A percentile compares a stretch with the other conserved stretches of the same genome.
These are phyloP conservation scores for Daldinia eschscholtzii DNA, from an alignment of 2,329 filamentous ascomycete genomes.

Conservation along the genomic window DNA sequence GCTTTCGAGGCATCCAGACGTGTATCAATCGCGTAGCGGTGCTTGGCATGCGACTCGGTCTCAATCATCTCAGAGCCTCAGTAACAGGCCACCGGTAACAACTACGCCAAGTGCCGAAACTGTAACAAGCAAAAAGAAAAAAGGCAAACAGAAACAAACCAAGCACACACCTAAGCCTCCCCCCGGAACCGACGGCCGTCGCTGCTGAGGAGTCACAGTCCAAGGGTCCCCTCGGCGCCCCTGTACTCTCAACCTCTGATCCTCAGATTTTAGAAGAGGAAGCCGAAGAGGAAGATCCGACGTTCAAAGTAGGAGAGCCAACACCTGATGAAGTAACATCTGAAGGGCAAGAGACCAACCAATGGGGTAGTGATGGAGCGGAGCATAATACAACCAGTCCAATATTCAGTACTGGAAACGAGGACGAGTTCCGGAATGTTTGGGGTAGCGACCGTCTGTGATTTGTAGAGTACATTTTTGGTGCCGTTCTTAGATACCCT, in stretches of 20 bases:
- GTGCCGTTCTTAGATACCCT: constrained; percentile 44
- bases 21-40: constrained; percentile 53
- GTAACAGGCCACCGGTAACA: constrained; percentile 43
- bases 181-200: constrained; percentile 45
- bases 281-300: constrained; percentile 51
- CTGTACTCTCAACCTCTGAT: constrained; percentile 50
- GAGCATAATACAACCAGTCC: constrained; percentile 34
- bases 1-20: constrained; percentile 53
- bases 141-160: constrained; percentile 50
- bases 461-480: constrained; percentile 36
- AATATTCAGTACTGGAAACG: constrained; percentile 45
- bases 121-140: constrained; percentile 47
- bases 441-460: constrained; percentile 48
- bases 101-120: constrained; percentile 47
- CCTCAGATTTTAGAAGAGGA: constrained; percentile 53
- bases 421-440: constrained; percentile 51
- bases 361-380: constrained; percentile 28
- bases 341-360: constrained; percentile 28
- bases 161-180: constrained; percentile 41
- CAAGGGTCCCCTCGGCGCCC: constrained; percentile 52
- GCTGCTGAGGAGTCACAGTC: constrained; percentile 50
- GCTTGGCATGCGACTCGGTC: constrained; percentile 50
- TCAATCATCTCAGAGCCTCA: constrained; percentile 49
- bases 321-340: constrained; percentile 46
- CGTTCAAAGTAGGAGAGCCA: constrained; percentile 44